A percentile compares a stretch with the other conserved stretches of the same genome.
Evolutionary conservation across 179 eudicot species (phyloP).

Genomic region (Kewa caespitosa): DNA sequence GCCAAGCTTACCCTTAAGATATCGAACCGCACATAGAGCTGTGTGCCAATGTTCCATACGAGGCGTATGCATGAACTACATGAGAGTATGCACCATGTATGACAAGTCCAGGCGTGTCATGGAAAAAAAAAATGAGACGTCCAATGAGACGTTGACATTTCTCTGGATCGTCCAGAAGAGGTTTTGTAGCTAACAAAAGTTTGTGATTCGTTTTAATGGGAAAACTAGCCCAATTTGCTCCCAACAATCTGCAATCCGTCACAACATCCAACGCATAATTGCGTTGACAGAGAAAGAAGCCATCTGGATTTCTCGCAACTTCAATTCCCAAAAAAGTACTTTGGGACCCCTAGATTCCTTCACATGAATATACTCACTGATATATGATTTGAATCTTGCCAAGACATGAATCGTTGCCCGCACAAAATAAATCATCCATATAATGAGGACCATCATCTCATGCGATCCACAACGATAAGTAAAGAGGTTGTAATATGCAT

Average conservation of each 20-base stretch:
- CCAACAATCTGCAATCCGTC: not conserved
- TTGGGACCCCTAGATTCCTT: not conserved
- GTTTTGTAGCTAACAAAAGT: not conserved
- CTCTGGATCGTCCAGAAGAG: not conserved
- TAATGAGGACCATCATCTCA: not conserved
- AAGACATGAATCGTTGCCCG: not conserved
- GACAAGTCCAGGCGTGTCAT: not conserved
- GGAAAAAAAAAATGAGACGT: not conserved
- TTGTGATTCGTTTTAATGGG: not conserved
- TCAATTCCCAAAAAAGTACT: no score
- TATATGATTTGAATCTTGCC: not conserved
- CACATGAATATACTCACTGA: not conserved
- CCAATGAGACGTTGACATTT: not conserved
- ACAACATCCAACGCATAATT: not conserved
- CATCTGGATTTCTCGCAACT: not conserved
- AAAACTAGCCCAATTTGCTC: not conserved
- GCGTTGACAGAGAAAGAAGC: not conserved
- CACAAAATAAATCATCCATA: not conserved
- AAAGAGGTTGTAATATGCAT: not conserved
- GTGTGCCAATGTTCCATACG: not conserved
- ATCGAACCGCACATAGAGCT: not conserved
- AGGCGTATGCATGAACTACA: not conserved
- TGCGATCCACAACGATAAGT: not conserved
- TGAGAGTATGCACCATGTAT: not conserved
- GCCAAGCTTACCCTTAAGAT: not conserved